These are phyloP conservation scores for Xylaria castorea DNA, from an alignment of 495 filamentous ascomycete species.

Conservation along the genomic window DNA sequence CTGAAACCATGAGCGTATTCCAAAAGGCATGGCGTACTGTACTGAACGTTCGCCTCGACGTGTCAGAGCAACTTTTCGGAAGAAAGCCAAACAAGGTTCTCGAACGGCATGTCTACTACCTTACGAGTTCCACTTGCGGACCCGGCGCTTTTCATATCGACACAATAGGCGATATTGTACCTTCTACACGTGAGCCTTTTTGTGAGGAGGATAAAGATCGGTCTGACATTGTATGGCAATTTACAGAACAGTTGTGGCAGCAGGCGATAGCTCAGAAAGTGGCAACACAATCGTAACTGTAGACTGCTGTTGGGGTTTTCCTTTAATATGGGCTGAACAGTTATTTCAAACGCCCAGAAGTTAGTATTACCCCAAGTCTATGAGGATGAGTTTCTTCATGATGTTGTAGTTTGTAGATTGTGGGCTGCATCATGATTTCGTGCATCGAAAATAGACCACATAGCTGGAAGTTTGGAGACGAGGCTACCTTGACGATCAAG, in stretches of 20 bases:
- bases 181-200: background rate
- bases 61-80: background rate
- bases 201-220: background rate
- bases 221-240: background rate
- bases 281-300: background rate
- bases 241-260: background rate
- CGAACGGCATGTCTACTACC: slow-evolving; percentile 3
- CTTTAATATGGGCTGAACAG: background rate
- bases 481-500: no score
- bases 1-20: background rate
- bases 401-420: background rate
- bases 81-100: background rate
- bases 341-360: background rate
- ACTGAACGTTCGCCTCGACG: background rate
- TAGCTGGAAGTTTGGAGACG: no score
- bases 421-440: no score
- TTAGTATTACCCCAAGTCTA: background rate
- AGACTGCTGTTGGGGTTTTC: background rate
- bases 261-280: background rate
- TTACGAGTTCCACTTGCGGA: background rate
- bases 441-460: no score
- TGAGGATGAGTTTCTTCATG: background rate
- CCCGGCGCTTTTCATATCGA: background rate
- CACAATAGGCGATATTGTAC: background rate
- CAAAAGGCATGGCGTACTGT: background rate